Conservation (phyloP, 139 green algal genomes). For the Protoeuglena noctilucae region DNA sequence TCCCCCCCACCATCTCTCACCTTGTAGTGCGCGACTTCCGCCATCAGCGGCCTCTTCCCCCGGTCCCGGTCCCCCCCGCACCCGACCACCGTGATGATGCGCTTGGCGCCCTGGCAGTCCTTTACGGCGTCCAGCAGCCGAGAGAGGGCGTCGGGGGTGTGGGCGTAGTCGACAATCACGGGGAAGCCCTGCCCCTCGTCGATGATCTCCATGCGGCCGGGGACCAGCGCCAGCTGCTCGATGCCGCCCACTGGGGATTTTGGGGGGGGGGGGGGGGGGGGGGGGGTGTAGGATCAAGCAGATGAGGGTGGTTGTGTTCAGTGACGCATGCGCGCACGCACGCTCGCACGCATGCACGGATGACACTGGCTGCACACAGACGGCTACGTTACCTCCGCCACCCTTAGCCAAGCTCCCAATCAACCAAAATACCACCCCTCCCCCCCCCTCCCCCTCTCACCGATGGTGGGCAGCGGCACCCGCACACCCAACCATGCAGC, state of each 20-base stretch:
- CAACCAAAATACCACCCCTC: too few relatives aligned
- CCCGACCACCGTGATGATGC: conserved; percentile 79
- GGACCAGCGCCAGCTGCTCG: conserved; percentile 48
- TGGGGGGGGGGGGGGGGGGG: not conserved
- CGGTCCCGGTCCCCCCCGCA: conserved; percentile 40
- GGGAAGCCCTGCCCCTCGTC: conserved; percentile 79
- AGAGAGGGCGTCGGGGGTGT: conserved; percentile 51
- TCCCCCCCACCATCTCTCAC: too few relatives aligned
- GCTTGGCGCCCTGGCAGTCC: conserved; percentile 6
- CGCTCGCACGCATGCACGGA: too few relatives aligned
- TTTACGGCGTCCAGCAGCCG: conserved; percentile 12
- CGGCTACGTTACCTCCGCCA: too few relatives aligned
- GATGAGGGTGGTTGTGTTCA: not conserved
- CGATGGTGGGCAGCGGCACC: not conserved
- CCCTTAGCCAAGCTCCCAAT: too few relatives aligned
- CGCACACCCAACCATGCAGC: not conserved
- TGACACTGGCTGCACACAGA: too few relatives aligned
- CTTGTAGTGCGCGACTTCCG: conserved; percentile 59
- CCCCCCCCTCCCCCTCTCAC: not conserved
- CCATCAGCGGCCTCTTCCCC: conserved; percentile 49
- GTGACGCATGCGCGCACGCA: not conserved
- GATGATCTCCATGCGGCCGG: conserved; percentile 55
- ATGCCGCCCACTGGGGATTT: conserved; percentile 30
- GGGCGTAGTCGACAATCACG: conserved; percentile 80
- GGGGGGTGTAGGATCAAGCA: not conserved